A percentile compares a stretch with the other conserved stretches of the same genome.
phyloP scores from a whole-genome alignment of 495 filamentous ascomycete genomes.

The Talaromyces trachyspermus region DNA sequence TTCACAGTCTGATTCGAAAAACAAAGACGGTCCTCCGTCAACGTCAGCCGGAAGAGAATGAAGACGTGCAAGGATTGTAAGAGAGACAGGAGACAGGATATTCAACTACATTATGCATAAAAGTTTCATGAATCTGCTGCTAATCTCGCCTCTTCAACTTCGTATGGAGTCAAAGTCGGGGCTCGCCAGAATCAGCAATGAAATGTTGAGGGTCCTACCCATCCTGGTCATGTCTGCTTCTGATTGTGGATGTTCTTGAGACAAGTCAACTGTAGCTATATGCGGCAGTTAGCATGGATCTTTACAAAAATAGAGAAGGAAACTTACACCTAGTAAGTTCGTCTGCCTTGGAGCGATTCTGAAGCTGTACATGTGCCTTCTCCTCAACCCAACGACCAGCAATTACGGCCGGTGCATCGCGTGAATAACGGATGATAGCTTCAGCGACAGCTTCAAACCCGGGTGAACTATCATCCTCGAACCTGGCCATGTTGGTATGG shows the following conservation, averaged over 20 bases:
- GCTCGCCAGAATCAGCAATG: slow-evolving; percentile 1
- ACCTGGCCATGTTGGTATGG: slow-evolving; percentile 88
- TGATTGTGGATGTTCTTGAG: not conserved
- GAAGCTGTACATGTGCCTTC: slow-evolving; percentile 35
- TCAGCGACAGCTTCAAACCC: slow-evolving; percentile 70
- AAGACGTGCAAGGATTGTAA: no score
- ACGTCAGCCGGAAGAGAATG: no score
- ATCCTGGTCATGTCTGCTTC: slow-evolving; percentile 7
- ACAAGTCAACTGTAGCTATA: not conserved
- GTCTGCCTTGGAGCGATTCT: slow-evolving; percentile 28
- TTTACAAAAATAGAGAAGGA: not conserved
- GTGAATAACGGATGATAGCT: slow-evolving; percentile 61
- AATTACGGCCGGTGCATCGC: slow-evolving; percentile 51
- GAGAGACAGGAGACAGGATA: not conserved
- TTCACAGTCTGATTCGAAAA: no score
- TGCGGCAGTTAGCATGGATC: not conserved
- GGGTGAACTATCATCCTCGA: slow-evolving; percentile 61
- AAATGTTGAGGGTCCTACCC: slow-evolving; percentile 8
- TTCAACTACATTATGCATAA: not conserved
- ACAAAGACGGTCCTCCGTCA: no score
- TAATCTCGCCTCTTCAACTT: slow-evolving; percentile 4
- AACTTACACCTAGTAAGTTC: slow-evolving; percentile 31
- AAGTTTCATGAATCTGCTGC: not conserved
- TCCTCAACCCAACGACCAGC: slow-evolving; percentile 57
- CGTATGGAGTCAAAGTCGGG: slow-evolving; percentile 4